Conservation (phyloP, 768 basidiomycete genomes). For the Mrakia hoshinonis region DNA sequence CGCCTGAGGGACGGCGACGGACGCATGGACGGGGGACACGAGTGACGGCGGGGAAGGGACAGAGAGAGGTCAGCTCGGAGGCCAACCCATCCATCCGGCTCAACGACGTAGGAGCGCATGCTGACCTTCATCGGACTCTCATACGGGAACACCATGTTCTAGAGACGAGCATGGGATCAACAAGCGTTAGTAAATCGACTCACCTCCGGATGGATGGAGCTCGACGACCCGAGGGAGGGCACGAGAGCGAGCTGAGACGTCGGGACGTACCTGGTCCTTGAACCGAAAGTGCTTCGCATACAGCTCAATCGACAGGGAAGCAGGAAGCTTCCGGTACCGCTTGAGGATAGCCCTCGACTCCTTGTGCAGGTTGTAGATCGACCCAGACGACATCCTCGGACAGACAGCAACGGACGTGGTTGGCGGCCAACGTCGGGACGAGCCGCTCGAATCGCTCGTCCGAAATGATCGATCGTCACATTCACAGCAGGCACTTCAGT, state of each 20-base stretch:
- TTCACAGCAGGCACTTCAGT: too few species aligned
- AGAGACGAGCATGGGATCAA: background rate
- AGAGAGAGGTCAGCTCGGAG: constrained; percentile 14
- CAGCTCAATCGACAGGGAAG: constrained; percentile 43
- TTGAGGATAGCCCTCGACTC: constrained; percentile 43
- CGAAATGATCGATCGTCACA: background rate
- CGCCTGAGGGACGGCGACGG: constrained; percentile 30
- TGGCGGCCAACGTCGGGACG: background rate
- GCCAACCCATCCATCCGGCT: background rate
- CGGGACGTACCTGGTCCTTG: constrained; percentile 40
- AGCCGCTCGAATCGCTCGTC: background rate
- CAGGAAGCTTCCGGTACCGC: constrained; percentile 41
- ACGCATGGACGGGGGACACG: background rate
- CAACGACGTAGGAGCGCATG: background rate
- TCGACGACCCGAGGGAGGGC: background rate
- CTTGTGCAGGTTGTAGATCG: constrained; percentile 43
- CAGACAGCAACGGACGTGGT: background rate
- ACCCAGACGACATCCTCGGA: constrained; percentile 41
- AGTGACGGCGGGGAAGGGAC: background rate
- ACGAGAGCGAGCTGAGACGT: background rate
- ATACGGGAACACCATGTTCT: constrained; percentile 42
- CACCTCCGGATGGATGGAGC: background rate
- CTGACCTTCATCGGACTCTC: constrained; percentile 43
- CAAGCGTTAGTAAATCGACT: too few species aligned
- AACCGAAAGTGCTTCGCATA: constrained; percentile 42